Conservation (phyloP, 148 eudicot species). For the Salicornia ramosissima region DNA sequence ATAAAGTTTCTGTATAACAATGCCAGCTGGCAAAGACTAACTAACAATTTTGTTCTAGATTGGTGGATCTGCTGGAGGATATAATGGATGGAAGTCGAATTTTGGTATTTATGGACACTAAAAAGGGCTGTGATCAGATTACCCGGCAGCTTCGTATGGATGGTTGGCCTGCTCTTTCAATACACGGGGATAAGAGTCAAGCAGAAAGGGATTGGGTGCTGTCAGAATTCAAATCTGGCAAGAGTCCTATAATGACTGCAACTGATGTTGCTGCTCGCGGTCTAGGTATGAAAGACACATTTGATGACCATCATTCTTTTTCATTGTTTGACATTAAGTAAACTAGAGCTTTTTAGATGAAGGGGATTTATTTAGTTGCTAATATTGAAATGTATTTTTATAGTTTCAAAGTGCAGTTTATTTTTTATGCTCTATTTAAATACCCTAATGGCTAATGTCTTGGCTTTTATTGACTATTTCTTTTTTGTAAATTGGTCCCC, state of each 20-base stretch:
- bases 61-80: conserved; percentile 93
- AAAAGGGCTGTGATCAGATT: conserved; percentile 92
- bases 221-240: conserved; percentile 92
- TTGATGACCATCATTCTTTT: not conserved
- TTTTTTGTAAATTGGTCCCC: not conserved
- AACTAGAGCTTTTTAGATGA: not conserved
- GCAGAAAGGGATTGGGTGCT: conserved; percentile 99
- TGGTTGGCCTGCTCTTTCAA: conserved; percentile 98
- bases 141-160: conserved; percentile 96
- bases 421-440: not conserved
- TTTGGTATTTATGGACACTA: conserved; percentile 92
- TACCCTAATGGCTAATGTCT: not conserved
- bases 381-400: not conserved
- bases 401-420: not conserved
- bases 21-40: not conserved
- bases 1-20: not conserved
- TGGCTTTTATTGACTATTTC: not conserved
- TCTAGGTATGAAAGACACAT: conserved; percentile 47
- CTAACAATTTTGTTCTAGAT: conserved; percentile 34
- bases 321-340: not conserved
- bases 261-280: conserved; percentile 99
- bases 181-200: conserved; percentile 98
- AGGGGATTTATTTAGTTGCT: not conserved
- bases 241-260: conserved; percentile 97
- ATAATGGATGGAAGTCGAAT: conserved; percentile 98